Evolutionary conservation across 2,329 filamentous ascomycete species (phyloP), one percentile per base, ranked within the genome.

Genomic region (Exserohilum turcica): DNA sequence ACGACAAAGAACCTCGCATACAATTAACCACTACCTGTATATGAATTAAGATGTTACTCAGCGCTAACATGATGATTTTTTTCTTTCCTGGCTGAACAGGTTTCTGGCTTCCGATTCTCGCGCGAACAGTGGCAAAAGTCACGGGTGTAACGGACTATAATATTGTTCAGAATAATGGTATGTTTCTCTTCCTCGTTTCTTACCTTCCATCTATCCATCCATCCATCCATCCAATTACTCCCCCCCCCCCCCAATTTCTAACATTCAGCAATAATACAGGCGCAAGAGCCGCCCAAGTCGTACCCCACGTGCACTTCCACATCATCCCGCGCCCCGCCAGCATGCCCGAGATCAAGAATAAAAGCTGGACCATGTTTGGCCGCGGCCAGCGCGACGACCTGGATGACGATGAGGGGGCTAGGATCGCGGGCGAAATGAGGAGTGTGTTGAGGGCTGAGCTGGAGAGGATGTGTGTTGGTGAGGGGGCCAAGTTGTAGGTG

Each of bases 231-330:
- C n/a, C n/a, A n/a, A n/a, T n/a, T n/a, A n/a, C n/a, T n/a, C n/a
- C n/a, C n/a, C n/a, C n/a, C 9, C 3, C 48, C 16, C 16, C 33
- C 13, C 31, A 36, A 37, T 28, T n/a, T 28, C 16, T 36, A 15
- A 42, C 16, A 29, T 1, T 3, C 12, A 19, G 2, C 21, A 7
- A 8, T 15, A 21, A 24, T 29, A 32, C 5, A 85, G 85, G 93
- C 13, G 87, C 87, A 3, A 85, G 91, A 28, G 93, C 93, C 2
- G 92, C 92, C 2, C 93, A 97, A 77, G 91, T 96, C 13, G 92
- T 97, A 2, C 89, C 89, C 18, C 93, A 97, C 74, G 88, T 95
- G 43, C 93, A 99, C 74, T 97, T 95, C 73, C 94, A 99, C 66
- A 83, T 97, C 46, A 95, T 99, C 29, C 93, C 93, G 0, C 79